These are phyloP conservation scores for Clarireedia hainanense DNA, from an alignment of 2,329 filamentous ascomycete genomes.

Conservation along the genomic window DNA sequence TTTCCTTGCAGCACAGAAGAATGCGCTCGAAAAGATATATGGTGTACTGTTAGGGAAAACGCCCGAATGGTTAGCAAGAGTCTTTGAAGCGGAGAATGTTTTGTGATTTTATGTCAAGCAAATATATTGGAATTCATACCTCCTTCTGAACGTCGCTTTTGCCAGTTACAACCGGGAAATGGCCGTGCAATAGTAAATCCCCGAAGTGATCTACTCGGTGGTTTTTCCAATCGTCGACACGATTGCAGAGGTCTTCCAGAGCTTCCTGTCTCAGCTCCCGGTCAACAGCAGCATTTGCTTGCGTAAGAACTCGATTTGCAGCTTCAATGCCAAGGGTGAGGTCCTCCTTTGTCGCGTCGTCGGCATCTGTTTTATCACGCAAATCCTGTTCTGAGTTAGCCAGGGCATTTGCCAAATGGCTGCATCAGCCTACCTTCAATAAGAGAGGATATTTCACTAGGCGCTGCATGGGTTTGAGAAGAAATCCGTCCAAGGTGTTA, in stretches of 20 bases:
- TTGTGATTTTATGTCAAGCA: not conserved
- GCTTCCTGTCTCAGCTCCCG: slow-evolving; percentile 79
- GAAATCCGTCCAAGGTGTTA: slow-evolving; percentile 81
- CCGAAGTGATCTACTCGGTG: slow-evolving; percentile 89
- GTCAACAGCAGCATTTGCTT: slow-evolving; percentile 87
- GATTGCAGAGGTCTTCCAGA: slow-evolving; percentile 67
- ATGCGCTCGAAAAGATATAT: slow-evolving; percentile 97
- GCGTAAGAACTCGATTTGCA: slow-evolving; percentile 71
- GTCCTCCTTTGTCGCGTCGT: slow-evolving; percentile 63
- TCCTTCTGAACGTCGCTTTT: slow-evolving; percentile 89
- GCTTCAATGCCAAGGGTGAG: slow-evolving; percentile 71
- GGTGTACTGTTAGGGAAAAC: slow-evolving; percentile 60
- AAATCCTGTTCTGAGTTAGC: slow-evolving; percentile 55
- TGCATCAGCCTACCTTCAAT: slow-evolving; percentile 54
- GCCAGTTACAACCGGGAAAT: slow-evolving; percentile 84
- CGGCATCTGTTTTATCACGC: slow-evolving; percentile 70
- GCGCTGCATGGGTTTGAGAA: slow-evolving; percentile 94
- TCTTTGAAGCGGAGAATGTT: not conserved
- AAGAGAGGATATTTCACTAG: slow-evolving; percentile 90
- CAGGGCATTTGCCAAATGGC: not conserved
- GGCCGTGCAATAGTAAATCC: slow-evolving; percentile 77
- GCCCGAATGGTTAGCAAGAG: slow-evolving; percentile 21
- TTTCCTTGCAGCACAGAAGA: slow-evolving; percentile 92
- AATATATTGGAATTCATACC: slow-evolving; percentile 15
- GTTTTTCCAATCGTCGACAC: slow-evolving; percentile 97